Conservation (phyloP, 306 rosid genomes). For the Cucurbita ficifolia region DNA sequence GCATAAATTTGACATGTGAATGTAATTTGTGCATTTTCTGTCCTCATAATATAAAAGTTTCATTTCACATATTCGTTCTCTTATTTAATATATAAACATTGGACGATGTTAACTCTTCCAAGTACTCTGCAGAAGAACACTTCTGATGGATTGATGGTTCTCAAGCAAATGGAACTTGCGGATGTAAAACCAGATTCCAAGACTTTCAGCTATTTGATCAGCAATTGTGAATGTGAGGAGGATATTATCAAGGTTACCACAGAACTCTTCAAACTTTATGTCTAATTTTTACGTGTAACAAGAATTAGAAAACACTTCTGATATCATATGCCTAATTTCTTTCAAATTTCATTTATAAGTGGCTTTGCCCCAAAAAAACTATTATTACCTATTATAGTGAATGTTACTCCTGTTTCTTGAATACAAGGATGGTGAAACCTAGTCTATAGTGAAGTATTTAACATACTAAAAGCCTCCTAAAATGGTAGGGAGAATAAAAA, state of each 20-base stretch:
- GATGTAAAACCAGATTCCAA: constrained; percentile 50
- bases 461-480: not conserved
- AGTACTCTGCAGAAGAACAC: constrained; percentile 48
- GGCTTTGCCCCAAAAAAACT: not conserved
- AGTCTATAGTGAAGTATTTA: not conserved
- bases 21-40: not conserved
- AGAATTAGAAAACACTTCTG: not conserved
- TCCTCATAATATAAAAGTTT: not conserved
- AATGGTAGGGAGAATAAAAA: not conserved
- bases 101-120: not conserved
- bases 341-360: not conserved
- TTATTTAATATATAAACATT: not conserved
- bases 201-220: constrained; percentile 50
- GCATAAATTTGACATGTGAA: not conserved
- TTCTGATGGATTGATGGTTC: constrained; percentile 33
- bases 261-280: constrained; percentile 1
- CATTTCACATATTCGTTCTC: not conserved
- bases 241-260: constrained; percentile 44
- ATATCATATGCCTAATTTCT: not conserved
- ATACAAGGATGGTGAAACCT: not conserved
- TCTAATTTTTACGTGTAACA: not conserved
- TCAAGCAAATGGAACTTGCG: constrained; percentile 47
- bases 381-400: not conserved
- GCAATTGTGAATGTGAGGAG: constrained; percentile 45
- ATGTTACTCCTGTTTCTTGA: not conserved